phyloP scores from a whole-genome alignment of 2,329 filamentous ascomycete genomes.

The Sclerotinia borealis region DNA sequence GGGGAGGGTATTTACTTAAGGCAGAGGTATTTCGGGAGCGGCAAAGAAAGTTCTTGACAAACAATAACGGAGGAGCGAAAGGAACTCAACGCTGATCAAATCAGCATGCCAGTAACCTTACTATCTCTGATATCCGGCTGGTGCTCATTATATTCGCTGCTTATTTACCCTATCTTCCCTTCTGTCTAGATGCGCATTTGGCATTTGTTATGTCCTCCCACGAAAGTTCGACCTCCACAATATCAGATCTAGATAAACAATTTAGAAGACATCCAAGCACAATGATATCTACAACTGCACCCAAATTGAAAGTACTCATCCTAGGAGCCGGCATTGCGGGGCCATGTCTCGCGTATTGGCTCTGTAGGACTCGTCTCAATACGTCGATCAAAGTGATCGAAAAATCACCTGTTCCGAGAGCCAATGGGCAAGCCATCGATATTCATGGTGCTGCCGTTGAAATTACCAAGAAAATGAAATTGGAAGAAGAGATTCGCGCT shows the following conservation, averaged over 20 bases:
- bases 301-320: conserved; percentile 29
- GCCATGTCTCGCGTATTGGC: conserved; percentile 44
- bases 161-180: background rate
- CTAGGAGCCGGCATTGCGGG: conserved; percentile 34
- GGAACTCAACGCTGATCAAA: too few species aligned
- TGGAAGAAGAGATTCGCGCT: conserved; percentile 36
- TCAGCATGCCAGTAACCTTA: background rate
- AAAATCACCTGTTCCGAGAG: conserved; percentile 37
- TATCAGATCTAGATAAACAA: background rate
- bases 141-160: too few species aligned
- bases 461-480: conserved; percentile 37
- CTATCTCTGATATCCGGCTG: background rate
- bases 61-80: background rate
- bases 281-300: background rate
- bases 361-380: conserved; percentile 35
- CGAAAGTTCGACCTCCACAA: background rate
- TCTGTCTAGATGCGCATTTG: background rate
- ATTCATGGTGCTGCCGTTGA: conserved; percentile 39
- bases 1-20: background rate
- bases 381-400: conserved; percentile 38
- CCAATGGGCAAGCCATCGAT: conserved; percentile 48
- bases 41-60: too few species aligned
- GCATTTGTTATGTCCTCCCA: background rate
- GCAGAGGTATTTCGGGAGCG: background rate
- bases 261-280: background rate